Evolutionary conservation across 176 grass and related monocot species (phyloP), one percentile per base, ranked within the genome.

Genomic region (Canna indica): DNA sequence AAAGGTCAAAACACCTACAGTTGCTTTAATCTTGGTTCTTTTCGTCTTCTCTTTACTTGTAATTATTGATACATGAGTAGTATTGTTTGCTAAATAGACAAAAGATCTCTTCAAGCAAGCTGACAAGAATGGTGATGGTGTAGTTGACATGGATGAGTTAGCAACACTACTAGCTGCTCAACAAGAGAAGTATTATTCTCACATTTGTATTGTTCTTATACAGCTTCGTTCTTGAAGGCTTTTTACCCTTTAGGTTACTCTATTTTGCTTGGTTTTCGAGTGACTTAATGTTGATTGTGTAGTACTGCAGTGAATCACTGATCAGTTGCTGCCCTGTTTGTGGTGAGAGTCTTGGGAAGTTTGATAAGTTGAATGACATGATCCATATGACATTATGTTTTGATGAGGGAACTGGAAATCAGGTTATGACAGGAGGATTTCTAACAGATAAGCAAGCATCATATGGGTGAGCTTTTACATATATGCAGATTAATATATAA

Each of bases 361-460:
- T 87, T 65, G 82, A 88, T 75, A 90, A 90, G 72, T 93, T 93
- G 81, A 99, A 99, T 67, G 94, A 99, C 74, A 88, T 99, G 77
- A 90, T 99, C 74, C 94, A 99, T 79, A 93, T 99, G 89, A 93
- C 80, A 61, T 82, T 99, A 77, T 99, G 94, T 77, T 99, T 99
- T 59, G 94, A 99, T 68, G 94, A 99, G 81, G 94, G 94, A 70
- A 99, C 89, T 74, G 94, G 89, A 70, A 93, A 90, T 84, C 94
- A 93, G 67, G 80, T 87, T 63, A 93, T 99, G 94, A 93, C 89
- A 46, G 94, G 94, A 58, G 94, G 94, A 69, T 99, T 99, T 70
- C 75, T 99, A 75, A 99, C 89, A 26, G 94, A 93, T 73, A 99
- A 93, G 61, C 82, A 99, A 70, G 89, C 94, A 70, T 90, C 94